Evolutionary conservation across 768 basidiomycete species (phyloP).

Genomic region (Panaeolus papilionaceus): DNA sequence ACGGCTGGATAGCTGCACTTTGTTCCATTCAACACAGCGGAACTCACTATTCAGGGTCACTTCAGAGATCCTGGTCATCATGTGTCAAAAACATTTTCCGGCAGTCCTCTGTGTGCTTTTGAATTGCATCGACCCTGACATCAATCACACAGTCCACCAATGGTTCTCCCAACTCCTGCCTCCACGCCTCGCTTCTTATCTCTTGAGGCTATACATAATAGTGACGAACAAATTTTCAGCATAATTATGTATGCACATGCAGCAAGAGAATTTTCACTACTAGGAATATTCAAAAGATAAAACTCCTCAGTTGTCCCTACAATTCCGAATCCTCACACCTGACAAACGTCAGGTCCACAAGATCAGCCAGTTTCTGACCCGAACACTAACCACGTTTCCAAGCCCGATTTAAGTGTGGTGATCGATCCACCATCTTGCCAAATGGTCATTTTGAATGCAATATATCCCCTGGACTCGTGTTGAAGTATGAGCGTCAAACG

Average conservation of each 20-base stretch:
- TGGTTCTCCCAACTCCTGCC: neutral
- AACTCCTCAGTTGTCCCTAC: neutral
- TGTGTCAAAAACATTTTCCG: constrained; percentile 10
- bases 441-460: neutral
- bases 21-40: constrained; percentile 1
- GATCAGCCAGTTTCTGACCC: neutral
- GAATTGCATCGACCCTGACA: neutral
- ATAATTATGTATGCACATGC: neutral
- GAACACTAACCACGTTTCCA: neutral
- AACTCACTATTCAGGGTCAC: neutral
- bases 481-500: neutral
- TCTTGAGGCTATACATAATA: constrained; percentile 6
- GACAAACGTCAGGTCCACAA: neutral
- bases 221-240: neutral
- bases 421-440: neutral
- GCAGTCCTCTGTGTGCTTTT: neutral
- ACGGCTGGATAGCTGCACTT: neutral
- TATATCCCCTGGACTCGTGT: neutral
- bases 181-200: constrained; percentile 9
- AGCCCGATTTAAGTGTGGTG: neutral
- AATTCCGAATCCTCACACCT: constrained; percentile 1
- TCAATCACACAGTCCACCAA: constrained; percentile 3
- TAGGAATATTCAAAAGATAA: neutral
- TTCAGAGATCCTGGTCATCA: neutral
- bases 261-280: neutral